phyloP scores from a whole-genome alignment of 1,284 basidiomycete genomes.

The Heterobasidion annosum region DNA sequence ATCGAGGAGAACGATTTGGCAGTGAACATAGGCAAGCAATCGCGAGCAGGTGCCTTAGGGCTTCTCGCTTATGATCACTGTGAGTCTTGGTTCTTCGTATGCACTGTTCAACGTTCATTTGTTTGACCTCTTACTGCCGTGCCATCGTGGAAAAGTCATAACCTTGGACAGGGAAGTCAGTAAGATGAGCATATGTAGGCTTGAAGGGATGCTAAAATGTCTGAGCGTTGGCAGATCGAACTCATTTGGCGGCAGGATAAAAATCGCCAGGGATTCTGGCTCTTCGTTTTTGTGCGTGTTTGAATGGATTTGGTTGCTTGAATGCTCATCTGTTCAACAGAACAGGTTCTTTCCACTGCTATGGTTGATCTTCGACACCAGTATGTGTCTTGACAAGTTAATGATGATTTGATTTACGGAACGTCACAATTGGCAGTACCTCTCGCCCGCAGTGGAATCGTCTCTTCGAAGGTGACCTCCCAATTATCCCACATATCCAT shows the following conservation, averaged over 20 bases:
- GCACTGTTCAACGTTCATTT: conserved; percentile 2
- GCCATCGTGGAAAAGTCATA: not conserved
- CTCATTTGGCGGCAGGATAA: conserved; percentile 13
- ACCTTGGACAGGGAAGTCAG: conserved; percentile 3
- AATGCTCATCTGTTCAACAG: conserved; percentile 1
- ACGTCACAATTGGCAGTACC: conserved; percentile 3
- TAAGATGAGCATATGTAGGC: too few relatives aligned
- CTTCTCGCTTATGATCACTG: too few relatives aligned
- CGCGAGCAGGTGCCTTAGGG: conserved; percentile 11
- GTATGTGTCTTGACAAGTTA: conserved; percentile 2
- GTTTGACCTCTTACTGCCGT: conserved; percentile 2
- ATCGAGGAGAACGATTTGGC: not conserved
- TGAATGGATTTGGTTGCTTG: too few relatives aligned
- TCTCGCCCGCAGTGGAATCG: conserved; percentile 5
- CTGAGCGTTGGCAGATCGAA: conserved; percentile 6
- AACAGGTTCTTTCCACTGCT: conserved; percentile 14
- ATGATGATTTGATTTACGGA: too few relatives aligned
- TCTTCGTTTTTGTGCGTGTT: conserved; percentile 10
- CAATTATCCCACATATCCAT: too few relatives aligned
- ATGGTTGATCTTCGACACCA: conserved; percentile 8
- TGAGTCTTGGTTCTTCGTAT: too few relatives aligned
- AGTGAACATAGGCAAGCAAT: conserved; percentile 13
- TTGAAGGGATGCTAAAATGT: too few relatives aligned
- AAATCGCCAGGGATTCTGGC: conserved; percentile 12
- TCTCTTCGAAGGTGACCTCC: conserved; percentile 5